These are phyloP conservation scores for Cucurbita moschata DNA, from an alignment of 306 rosid species.

Conservation along the genomic window DNA sequence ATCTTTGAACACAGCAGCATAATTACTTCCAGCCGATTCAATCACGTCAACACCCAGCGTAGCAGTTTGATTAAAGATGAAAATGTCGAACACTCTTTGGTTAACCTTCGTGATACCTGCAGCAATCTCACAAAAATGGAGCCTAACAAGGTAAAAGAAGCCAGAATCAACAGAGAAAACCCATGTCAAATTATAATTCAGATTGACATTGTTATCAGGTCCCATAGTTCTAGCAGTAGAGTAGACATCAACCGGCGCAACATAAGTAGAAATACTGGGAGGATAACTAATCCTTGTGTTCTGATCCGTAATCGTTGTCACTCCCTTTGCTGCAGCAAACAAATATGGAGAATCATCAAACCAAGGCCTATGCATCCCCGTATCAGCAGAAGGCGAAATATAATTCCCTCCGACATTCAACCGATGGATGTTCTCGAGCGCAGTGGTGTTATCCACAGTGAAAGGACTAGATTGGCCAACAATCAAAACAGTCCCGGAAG, in stretches of 20 bases:
- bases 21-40: conserved; percentile 24
- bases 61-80: conserved; percentile 60
- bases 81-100: conserved; percentile 58
- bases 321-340: conserved; percentile 57
- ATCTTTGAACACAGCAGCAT: conserved; percentile 38
- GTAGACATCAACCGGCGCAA: conserved; percentile 64
- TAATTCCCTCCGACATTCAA: conserved; percentile 78
- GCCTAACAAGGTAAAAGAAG: conserved; percentile 75
- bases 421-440: conserved; percentile 62
- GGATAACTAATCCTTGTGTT: conserved; percentile 32
- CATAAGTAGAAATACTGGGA: conserved; percentile 22
- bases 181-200: conserved; percentile 77
- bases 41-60: conserved; percentile 29
- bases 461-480: conserved; percentile 26
- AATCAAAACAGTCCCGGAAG: conserved; percentile 21
- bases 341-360: conserved; percentile 40
- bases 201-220: conserved; percentile 29
- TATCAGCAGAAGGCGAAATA: conserved; percentile 63
- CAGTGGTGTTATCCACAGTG: conserved; percentile 40
- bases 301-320: conserved; percentile 35
- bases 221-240: conserved; percentile 25
- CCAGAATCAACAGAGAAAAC: conserved; percentile 56
- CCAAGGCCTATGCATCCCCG: conserved; percentile 83
- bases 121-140: conserved; percentile 71
- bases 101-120: conserved; percentile 18